Conservation (phyloP, 331 rosid species). For the Malus hybrid region DNA sequence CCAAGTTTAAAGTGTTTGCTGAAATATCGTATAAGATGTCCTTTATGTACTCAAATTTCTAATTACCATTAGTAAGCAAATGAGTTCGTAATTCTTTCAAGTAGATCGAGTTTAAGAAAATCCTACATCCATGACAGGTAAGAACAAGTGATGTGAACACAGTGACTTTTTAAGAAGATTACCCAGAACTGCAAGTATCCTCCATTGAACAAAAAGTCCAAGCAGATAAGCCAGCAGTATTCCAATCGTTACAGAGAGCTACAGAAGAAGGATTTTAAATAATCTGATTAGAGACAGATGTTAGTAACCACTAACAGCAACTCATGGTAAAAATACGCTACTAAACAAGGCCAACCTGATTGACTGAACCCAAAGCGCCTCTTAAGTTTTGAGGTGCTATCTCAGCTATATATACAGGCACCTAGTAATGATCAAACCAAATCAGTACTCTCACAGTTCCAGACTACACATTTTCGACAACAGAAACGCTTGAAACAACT, state of each 20-base stretch:
- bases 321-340: not conserved
- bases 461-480: constrained; percentile 5
- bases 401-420: constrained; percentile 93
- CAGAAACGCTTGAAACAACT: not conserved
- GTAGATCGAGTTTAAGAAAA: not conserved
- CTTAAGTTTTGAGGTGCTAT: constrained; percentile 91
- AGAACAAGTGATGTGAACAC: not conserved
- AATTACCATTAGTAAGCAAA: not conserved
- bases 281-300: not conserved
- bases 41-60: not conserved
- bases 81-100: not conserved
- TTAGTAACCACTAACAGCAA: not conserved
- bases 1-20: not conserved
- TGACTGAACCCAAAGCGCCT: constrained; percentile 71
- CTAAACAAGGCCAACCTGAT: constrained; percentile 55
- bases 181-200: constrained; percentile 92
- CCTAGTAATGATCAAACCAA: constrained; percentile 39
- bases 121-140: not conserved
- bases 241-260: constrained; percentile 93
- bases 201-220: constrained; percentile 87
- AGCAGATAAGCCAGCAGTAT: constrained; percentile 89
- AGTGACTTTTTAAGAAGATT: constrained; percentile 21
- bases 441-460: constrained; percentile 8
- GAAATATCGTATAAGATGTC: not conserved
- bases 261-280: not conserved